These are phyloP conservation scores for Auricularia sp. DNA, from an alignment of 768 basidiomycete species.

Conservation along the genomic window DNA sequence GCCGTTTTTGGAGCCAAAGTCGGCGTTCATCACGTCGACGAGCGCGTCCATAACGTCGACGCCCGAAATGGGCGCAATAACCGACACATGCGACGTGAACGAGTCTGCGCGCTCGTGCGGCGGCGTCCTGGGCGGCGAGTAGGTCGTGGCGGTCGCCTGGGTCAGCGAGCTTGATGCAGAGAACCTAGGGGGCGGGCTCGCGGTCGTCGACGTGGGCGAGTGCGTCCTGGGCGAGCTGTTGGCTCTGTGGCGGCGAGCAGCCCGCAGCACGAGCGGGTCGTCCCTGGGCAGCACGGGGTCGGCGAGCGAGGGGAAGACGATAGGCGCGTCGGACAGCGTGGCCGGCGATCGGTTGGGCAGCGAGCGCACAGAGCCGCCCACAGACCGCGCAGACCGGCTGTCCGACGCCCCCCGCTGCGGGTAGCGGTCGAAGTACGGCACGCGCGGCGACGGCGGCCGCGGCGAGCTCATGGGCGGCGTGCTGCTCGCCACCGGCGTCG, in stretches of 20 bases:
- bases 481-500: background rate
- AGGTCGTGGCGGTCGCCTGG: slow-evolving; percentile 4
- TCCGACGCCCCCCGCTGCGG: background rate
- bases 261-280: background rate
- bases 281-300: background rate
- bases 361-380: background rate
- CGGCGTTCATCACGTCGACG: slow-evolving; percentile 81
- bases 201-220: background rate
- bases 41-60: slow-evolving; percentile 78
- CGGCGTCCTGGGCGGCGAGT: background rate
- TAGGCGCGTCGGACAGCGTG: background rate
- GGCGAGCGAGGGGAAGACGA: background rate
- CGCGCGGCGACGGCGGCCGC: background rate
- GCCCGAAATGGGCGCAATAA: slow-evolving; percentile 66
- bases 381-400: background rate
- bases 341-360: background rate
- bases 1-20: slow-evolving; percentile 2
- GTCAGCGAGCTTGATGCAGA: slow-evolving; percentile 5
- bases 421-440: background rate
- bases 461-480: background rate
- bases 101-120: background rate
- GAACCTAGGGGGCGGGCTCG: background rate
- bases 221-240: background rate
- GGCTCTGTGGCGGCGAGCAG: background rate
- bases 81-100: slow-evolving; percentile 33